These are phyloP conservation scores for Sclerotinia borealis DNA, from an alignment of 2,329 filamentous ascomycete genomes.

Conservation along the genomic window DNA sequence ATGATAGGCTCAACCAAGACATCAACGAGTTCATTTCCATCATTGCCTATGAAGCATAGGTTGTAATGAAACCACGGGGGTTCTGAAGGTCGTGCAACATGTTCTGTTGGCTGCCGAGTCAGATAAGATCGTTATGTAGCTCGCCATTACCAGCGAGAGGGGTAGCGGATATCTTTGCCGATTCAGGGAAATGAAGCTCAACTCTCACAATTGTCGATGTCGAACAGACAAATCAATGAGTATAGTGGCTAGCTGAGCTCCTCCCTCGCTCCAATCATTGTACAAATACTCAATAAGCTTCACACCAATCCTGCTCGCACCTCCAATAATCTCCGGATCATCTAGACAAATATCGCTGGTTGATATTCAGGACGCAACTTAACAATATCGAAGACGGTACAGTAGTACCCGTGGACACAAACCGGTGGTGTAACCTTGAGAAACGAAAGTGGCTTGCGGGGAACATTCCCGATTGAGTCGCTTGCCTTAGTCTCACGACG, in stretches of 20 bases:
- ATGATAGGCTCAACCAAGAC: not conserved
- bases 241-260: not conserved
- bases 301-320: slow-evolving; percentile 67
- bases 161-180: not conserved
- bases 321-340: slow-evolving; percentile 69
- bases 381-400: not conserved
- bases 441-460: not conserved
- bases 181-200: not conserved
- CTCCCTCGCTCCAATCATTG: slow-evolving; percentile 62
- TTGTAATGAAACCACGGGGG: not conserved
- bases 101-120: not conserved
- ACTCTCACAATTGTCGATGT: not conserved
- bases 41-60: not conserved
- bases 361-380: not conserved
- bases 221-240: not conserved
- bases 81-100: not conserved
- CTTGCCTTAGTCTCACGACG: not conserved
- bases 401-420: not conserved
- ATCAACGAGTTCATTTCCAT: not conserved
- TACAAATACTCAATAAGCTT: slow-evolving; percentile 73
- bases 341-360: not conserved
- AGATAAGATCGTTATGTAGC: not conserved
- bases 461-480: not conserved
- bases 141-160: no score
- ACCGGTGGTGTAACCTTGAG: not conserved